phyloP scores from a whole-genome alignment of 306 rosid species.

The Dalbergia cochinchinensis region DNA sequence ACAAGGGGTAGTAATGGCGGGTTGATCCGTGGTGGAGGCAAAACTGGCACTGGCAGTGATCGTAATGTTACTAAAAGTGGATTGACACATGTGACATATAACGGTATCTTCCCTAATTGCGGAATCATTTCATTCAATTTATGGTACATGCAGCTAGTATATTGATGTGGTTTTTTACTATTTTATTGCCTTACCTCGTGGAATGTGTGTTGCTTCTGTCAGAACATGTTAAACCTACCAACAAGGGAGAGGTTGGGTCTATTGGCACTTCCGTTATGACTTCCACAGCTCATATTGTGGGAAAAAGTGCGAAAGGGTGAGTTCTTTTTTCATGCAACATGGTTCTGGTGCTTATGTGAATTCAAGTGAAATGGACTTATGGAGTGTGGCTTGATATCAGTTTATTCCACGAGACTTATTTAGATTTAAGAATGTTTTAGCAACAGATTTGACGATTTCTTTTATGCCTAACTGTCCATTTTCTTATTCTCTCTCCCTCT shows the following conservation, averaged over 20 bases:
- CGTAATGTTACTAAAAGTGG: conserved; percentile 47
- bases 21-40: conserved; percentile 56
- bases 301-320: conserved; percentile 52
- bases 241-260: conserved; percentile 56
- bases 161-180: conserved; percentile 37
- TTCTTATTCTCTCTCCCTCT: conserved; percentile 1
- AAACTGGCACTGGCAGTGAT: conserved; percentile 40
- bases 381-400: neutral
- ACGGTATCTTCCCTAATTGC: conserved; percentile 55
- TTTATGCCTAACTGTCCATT: neutral
- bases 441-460: conserved; percentile 19
- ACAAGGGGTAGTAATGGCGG: conserved; percentile 48
- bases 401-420: conserved; percentile 24
- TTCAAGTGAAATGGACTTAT: conserved; percentile 15
- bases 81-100: conserved; percentile 48
- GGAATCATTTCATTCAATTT: conserved; percentile 26
- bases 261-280: conserved; percentile 48
- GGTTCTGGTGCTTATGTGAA: conserved; percentile 16
- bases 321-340: conserved; percentile 43
- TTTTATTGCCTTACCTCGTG: conserved; percentile 49
- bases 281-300: conserved; percentile 41
- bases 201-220: conserved; percentile 55
- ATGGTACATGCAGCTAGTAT: conserved; percentile 42
- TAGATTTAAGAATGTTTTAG: conserved; percentile 10
- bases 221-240: conserved; percentile 57